Base-by-base conservation (phyloP, 1,284 basidiomycete genomes). In the Neolentinus lepideus region DNA sequence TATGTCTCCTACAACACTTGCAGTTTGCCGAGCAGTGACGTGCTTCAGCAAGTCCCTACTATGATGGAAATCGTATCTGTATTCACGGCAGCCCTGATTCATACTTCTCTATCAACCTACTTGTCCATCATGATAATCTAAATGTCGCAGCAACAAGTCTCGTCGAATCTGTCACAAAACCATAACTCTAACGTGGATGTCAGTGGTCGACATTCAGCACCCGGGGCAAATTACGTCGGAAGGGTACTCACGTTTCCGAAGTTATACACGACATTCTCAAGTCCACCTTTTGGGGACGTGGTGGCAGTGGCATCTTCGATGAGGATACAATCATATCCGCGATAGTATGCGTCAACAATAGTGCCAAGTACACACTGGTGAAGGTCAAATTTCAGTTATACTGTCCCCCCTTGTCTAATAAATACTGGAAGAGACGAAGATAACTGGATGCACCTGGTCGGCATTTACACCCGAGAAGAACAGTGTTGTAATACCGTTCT, bases 401-500 rank as follows among this genome's bases (percentile, higher is more conserved):
- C 38, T 36, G 22, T 29, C 27, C 26, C 43, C 33, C 33, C 33
- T 35, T 9, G 16, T 35, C 9, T 35, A 9, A 9, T 35, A 22
- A 16, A 4, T 3, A n/a, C 12, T n/a, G 4, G 14, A 35, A 19
- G 11, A n/a, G 16, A 14, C 22, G 1, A 25, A 52, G 9, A 29
- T 24, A 8, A 16, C 4, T 46, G 24, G 6, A 52, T 65, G 11
- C 58, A 81, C 83, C 76, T 86, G 84, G 63, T 86, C 84, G 11
- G 84, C 71, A 63, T 86, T 87, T 12, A 88, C 84, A 19, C 84
- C 85, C 47, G 79, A 76, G 57, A 87, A 80, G 58, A 87, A 69
- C 45, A 86, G 68, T 3, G 82, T 84, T 16, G 71, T 80, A 56
- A 87, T 77, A 26, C 83, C 83, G 55, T 82, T 76, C 65, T 85